Evolutionary conservation across 306 rosid genomes (phyloP), one percentile per base, ranked within the genome.

Genomic region (Cicer pinnatifidum): DNA sequence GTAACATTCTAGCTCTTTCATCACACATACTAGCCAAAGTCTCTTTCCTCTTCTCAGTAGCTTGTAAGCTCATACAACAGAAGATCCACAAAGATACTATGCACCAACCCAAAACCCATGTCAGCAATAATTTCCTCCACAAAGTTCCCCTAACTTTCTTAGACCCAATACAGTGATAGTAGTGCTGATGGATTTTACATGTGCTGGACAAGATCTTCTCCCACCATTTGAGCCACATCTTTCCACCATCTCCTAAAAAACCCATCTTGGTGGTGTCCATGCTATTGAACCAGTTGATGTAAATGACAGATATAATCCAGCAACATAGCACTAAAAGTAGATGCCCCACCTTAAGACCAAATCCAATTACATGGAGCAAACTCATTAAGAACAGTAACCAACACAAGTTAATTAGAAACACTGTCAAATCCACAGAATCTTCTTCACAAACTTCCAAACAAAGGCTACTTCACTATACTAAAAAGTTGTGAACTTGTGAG

Each of bases 1-100:
- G 99, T 52, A 94, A 76, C 99, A 94, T 91, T 78, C 99, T 88
- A 19, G 97, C 95, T 67, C 99, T 88, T 81, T 91, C 99, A 77
- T 94, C 99, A 82, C 99, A 94, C 99, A 94, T 89, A 59, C 97
- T 94, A 2, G 88, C 88, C 46, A 94, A 87, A 63, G 87, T 89
- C 75, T 94, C 97, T 75, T 88, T 94, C 78, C 99, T 89, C 91
- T 90, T 94, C 82, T 87, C 99, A 46, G 81, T 85, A 7, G 86
- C 96, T 47, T 88, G 85, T 6, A 82, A 81, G 84, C 85, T 88
- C 93, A 91, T 83, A 64, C 57, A 83, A 66, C 82, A 83, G 48
- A 91, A 80, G 93, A 84, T 88, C 86, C 87, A 86, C 48, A 87
- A 12, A 35, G 90, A 83, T 6, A 43, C 87, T 8, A 94, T 8